Conservation (phyloP, 352 stramenopile species). For the Globisporangium barbulae region DNA sequence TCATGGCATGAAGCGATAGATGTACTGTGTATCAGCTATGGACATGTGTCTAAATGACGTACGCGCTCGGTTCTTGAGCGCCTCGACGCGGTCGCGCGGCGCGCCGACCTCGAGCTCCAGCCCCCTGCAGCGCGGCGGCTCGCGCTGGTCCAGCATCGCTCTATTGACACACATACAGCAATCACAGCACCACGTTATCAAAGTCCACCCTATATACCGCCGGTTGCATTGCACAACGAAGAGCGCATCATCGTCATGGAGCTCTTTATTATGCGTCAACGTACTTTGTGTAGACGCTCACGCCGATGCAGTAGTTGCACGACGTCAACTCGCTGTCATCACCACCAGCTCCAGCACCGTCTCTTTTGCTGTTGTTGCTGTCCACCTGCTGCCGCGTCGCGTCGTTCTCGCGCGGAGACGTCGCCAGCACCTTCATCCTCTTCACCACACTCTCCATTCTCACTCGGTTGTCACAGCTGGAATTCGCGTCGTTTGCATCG, state of each 20-base stretch:
- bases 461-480: neutral
- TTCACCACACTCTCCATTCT: constrained; percentile 7
- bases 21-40: no score
- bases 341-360: neutral
- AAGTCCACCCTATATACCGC: no score
- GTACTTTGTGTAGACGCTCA: constrained; percentile 72
- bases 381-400: constrained; percentile 3
- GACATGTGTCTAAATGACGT: constrained; percentile 7
- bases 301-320: constrained; percentile 57
- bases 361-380: neutral
- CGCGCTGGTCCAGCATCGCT: constrained; percentile 52
- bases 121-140: constrained; percentile 50
- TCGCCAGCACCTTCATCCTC: constrained; percentile 2
- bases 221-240: neutral
- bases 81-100: constrained; percentile 40
- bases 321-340: constrained; percentile 9
- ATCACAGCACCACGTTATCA: neutral
- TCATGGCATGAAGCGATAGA: neutral
- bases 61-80: constrained; percentile 46
- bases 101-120: constrained; percentile 40
- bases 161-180: neutral
- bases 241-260: neutral
- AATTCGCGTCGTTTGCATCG: neutral
- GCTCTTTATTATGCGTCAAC: neutral
- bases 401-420: constrained; percentile 11